Conservation (phyloP, 768 basidiomycete genomes). For the Kwoniella dejecticola region DNA sequence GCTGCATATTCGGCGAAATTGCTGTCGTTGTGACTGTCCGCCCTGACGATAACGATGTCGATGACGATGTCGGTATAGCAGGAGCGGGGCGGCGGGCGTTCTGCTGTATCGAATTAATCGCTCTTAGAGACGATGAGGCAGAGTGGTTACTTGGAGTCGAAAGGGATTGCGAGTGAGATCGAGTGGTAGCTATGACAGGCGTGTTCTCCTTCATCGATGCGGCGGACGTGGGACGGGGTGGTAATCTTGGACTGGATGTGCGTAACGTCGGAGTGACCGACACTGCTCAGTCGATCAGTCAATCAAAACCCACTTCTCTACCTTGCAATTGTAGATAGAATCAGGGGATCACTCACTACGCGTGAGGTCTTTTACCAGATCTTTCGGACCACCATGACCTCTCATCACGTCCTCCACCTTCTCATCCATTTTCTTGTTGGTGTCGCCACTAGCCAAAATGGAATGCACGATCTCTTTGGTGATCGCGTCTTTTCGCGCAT, state of each 20-base stretch:
- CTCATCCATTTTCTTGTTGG: slow-evolving; percentile 18
- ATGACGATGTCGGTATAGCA: slow-evolving; percentile 12
- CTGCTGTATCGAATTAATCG: not conserved
- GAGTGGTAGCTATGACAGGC: not conserved
- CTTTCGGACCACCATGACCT: slow-evolving; percentile 17
- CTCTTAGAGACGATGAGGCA: slow-evolving; percentile 10
- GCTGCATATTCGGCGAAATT: not conserved
- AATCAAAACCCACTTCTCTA: no score
- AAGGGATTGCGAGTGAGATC: slow-evolving; percentile 7
- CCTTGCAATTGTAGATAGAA: no score
- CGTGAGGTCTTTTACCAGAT: slow-evolving; percentile 18
- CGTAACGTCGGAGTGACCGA: slow-evolving; percentile 1
- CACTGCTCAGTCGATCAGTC: not conserved
- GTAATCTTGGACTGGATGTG: slow-evolving; percentile 11
- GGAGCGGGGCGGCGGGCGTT: slow-evolving; percentile 6
- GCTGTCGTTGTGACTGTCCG: not conserved
- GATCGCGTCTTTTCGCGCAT: slow-evolving; percentile 69
- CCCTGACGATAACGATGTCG: not conserved
- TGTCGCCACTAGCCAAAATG: slow-evolving; percentile 14
- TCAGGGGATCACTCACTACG: slow-evolving; percentile 14
- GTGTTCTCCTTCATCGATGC: slow-evolving; percentile 16
- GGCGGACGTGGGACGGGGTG: slow-evolving; percentile 21
- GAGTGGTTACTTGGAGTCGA: not conserved
- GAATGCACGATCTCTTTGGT: slow-evolving; percentile 31
- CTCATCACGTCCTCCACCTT: slow-evolving; percentile 26